Conservation (phyloP, 2,329 filamentous ascomycete genomes). For the Niveomyces coronatus region DNA sequence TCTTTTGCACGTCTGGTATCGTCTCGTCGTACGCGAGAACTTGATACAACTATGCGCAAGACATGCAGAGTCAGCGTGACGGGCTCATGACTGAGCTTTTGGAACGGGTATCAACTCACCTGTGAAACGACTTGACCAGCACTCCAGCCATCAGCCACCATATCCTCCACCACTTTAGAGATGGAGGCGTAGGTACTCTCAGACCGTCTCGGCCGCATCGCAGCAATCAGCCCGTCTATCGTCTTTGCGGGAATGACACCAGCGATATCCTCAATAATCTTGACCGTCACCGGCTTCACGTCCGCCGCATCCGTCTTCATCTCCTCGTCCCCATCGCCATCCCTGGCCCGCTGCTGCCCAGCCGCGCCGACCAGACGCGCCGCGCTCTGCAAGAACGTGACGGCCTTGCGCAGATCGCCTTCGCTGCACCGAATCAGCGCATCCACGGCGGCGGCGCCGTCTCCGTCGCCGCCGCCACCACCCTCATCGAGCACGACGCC, state of each 20-base stretch:
- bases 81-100: too few relatives aligned
- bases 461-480: too few relatives aligned
- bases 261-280: conserved; percentile 86
- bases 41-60: conserved; percentile 66
- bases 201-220: conserved; percentile 62
- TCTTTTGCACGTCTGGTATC: conserved; percentile 78
- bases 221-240: conserved; percentile 58
- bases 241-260: conserved; percentile 77
- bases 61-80: too few relatives aligned
- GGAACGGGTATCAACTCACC: conserved; percentile 31
- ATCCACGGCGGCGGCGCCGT: conserved; percentile 70
- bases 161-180: conserved; percentile 71
- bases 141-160: conserved; percentile 96
- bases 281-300: conserved; percentile 57
- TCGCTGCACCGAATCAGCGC: conserved; percentile 81
- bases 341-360: conserved; percentile 30
- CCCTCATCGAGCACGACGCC: conserved; percentile 66
- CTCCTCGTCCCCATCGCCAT: conserved; percentile 44
- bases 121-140: conserved; percentile 79
- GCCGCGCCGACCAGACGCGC: conserved; percentile 71
- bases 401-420: conserved; percentile 90
- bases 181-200: conserved; percentile 62
- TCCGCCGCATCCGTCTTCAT: conserved; percentile 50
- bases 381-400: conserved; percentile 93
- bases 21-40: conserved; percentile 73